These are phyloP conservation scores for Oenanthe javanica DNA, from an alignment of 140 eudicot species.

Conservation along the genomic window DNA sequence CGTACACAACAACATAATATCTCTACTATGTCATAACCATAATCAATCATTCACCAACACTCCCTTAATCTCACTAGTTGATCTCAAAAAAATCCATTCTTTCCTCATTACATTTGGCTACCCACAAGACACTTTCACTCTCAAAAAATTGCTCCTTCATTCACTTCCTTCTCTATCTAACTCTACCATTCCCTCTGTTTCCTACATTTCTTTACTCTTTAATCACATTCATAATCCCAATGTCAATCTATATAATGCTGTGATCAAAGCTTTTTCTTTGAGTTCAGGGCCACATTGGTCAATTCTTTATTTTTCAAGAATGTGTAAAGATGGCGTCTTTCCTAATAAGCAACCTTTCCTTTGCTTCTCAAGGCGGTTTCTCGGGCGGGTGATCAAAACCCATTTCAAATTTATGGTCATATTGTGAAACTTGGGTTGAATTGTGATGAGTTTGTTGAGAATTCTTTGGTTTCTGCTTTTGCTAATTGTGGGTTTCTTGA, in stretches of 20 bases:
- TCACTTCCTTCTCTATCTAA: not conserved
- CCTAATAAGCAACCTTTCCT: conserved; percentile 33
- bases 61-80: not conserved
- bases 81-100: conserved; percentile 18
- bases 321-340: conserved; percentile 14
- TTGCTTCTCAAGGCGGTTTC: conserved; percentile 23
- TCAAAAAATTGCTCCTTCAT: conserved; percentile 13
- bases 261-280: conserved; percentile 12
- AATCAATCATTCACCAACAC: not conserved
- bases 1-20: not conserved
- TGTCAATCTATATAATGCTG: not conserved
- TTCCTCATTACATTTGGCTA: conserved; percentile 8
- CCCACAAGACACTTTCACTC: conserved; percentile 7
- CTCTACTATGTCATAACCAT: not conserved
- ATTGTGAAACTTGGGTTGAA: conserved; percentile 18
- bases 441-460: conserved; percentile 25
- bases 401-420: conserved; percentile 15
- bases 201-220: conserved; percentile 11
- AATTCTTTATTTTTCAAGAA: not conserved
- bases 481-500: conserved; percentile 17
- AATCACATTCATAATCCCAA: conserved; percentile 12
- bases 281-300: conserved; percentile 3
- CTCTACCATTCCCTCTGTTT: not conserved
- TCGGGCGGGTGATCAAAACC: conserved; percentile 8
- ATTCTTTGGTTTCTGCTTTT: conserved; percentile 24